Evolutionary conservation across 352 stramenopile species (phyloP).

Genomic region (Pythium periplocum): DNA sequence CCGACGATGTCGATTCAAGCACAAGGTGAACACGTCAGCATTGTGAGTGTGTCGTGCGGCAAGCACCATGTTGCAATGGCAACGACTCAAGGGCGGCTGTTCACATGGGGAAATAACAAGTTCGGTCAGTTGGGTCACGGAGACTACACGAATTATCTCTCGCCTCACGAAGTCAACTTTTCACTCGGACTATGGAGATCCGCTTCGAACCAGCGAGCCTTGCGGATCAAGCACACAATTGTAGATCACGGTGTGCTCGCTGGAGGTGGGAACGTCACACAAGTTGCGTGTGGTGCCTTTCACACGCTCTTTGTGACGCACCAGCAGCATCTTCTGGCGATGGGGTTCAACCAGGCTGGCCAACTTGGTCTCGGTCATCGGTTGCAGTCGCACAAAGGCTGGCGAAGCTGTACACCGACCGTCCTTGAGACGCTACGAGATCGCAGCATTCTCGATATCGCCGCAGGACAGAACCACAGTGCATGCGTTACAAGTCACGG

Average conservation of each 20-base stretch:
- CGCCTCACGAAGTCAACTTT: conserved; percentile 54
- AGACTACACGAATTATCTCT: conserved; percentile 37
- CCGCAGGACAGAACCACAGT: conserved; percentile 69
- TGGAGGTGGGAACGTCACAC: conserved; percentile 43
- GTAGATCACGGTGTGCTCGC: conserved; percentile 22
- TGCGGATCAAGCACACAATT: conserved; percentile 58
- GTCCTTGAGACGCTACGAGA: conserved; percentile 42
- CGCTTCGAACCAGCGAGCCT: conserved; percentile 34
- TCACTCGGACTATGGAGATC: conserved; percentile 29
- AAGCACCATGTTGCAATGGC: conserved; percentile 69
- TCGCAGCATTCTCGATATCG: conserved; percentile 61
- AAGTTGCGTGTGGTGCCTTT: conserved; percentile 55
- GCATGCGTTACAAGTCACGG: conserved; percentile 67
- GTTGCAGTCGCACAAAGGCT: conserved; percentile 51
- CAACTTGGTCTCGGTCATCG: conserved; percentile 65
- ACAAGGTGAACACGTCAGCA: conserved; percentile 28
- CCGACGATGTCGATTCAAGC: conserved; percentile 26
- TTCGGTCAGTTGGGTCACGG: conserved; percentile 60
- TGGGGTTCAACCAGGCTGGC: conserved; percentile 78
- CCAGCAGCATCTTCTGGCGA: conserved; percentile 64
- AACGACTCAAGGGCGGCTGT: conserved; percentile 51
- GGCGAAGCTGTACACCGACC: conserved; percentile 61
- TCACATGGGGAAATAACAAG: conserved; percentile 76
- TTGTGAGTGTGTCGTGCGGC: conserved; percentile 53
- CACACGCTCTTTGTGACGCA: conserved; percentile 78